Conservation (phyloP, 2,329 filamentous ascomycete species). For the Cladophialophora chaetospira region DNA sequence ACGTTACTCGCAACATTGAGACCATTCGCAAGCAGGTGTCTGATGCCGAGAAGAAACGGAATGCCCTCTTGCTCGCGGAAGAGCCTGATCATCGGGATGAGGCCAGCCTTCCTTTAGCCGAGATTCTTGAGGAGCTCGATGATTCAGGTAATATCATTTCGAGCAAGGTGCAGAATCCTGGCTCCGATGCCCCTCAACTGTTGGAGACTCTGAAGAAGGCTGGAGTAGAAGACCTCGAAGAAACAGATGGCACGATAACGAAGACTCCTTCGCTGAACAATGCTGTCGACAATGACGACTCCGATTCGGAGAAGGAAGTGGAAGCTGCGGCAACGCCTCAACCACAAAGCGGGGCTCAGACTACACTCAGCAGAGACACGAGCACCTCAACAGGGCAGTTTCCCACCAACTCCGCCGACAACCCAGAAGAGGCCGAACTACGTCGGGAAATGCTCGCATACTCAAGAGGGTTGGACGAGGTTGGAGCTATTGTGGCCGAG, state of each 20-base stretch:
- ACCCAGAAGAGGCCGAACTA: constrained; percentile 74
- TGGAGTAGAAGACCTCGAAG: constrained; percentile 60
- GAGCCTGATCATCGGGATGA: constrained; percentile 66
- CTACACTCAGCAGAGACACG: neutral
- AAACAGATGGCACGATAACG: constrained; percentile 26
- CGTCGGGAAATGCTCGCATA: constrained; percentile 90
- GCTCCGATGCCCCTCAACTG: constrained; percentile 67
- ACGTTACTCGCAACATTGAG: constrained; percentile 78
- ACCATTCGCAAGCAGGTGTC: constrained; percentile 74
- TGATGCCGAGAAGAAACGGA: constrained; percentile 68
- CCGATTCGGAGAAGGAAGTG: neutral
- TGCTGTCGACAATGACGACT: neutral
- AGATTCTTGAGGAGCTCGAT: constrained; percentile 90
- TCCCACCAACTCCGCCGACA: constrained; percentile 58
- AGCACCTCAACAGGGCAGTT: neutral
- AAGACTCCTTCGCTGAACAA: constrained; percentile 13
- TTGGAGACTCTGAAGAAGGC: constrained; percentile 74
- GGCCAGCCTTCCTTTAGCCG: constrained; percentile 75
- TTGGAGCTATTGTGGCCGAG: constrained; percentile 90
- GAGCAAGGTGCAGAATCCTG: constrained; percentile 66
- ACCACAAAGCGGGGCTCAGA: neutral
- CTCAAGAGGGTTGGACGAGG: constrained; percentile 69
- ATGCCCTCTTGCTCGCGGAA: constrained; percentile 61
- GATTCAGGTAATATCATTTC: constrained; percentile 84
- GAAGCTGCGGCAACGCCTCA: neutral